These are phyloP conservation scores for Tubosaeta sp. DNA, from an alignment of 768 basidiomycete genomes.

Conservation along the genomic window DNA sequence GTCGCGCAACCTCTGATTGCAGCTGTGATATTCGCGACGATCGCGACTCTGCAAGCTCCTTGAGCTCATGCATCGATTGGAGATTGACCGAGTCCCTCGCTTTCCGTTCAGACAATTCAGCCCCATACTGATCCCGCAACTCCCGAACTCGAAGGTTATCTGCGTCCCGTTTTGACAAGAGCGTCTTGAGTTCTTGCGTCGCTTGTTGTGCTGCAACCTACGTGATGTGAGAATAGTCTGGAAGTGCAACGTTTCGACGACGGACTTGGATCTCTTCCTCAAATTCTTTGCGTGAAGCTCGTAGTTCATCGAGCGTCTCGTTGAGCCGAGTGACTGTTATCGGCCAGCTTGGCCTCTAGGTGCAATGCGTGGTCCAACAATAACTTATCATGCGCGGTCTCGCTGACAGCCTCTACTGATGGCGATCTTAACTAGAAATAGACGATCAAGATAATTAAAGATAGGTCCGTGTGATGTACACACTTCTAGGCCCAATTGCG, in stretches of 20 bases:
- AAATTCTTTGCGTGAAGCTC: slow-evolving; percentile 39
- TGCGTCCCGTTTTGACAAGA: slow-evolving; percentile 58
- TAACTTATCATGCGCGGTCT: slow-evolving; percentile 51
- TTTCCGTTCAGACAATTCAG: slow-evolving; percentile 66
- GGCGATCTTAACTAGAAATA: slow-evolving; percentile 36
- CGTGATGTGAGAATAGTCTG: slow-evolving; percentile 10
- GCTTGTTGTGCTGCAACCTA: slow-evolving; percentile 43
- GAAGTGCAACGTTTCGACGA: slow-evolving; percentile 10
- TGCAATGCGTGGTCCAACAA: slow-evolving; percentile 51
- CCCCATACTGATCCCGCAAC: slow-evolving; percentile 59
- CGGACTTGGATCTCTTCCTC: slow-evolving; percentile 44
- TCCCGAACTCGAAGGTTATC: slow-evolving; percentile 71
- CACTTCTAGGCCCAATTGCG: slow-evolving; percentile 46
- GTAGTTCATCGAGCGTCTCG: slow-evolving; percentile 41
- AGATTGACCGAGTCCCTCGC: slow-evolving; percentile 57
- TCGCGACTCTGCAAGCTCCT: slow-evolving; percentile 59
- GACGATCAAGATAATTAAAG: not conserved
- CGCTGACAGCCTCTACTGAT: slow-evolving; percentile 42
- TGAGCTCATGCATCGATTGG: slow-evolving; percentile 59
- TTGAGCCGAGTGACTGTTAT: slow-evolving; percentile 37
- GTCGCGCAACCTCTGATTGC: slow-evolving; percentile 65
- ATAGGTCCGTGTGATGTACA: slow-evolving; percentile 9
- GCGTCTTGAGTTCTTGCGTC: slow-evolving; percentile 57
- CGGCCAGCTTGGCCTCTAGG: slow-evolving; percentile 40
- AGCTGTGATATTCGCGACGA: slow-evolving; percentile 70